phyloP scores from a whole-genome alignment of 176 grass and related monocot species.

The Echinochloa phyllopogon region DNA sequence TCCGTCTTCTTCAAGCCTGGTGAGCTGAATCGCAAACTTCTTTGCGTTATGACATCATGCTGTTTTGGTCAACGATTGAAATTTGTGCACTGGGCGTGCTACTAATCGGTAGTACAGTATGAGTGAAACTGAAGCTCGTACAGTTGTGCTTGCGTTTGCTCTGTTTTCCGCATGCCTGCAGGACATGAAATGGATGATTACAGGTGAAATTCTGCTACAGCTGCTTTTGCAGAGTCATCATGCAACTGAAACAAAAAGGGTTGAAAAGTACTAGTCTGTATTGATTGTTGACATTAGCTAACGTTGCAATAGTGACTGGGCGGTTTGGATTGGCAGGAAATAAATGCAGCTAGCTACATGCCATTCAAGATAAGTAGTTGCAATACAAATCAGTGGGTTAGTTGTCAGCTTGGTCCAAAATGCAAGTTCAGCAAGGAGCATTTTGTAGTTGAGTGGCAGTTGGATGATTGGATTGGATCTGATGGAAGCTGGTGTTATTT shows the following conservation, averaged over 20 bases:
- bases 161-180: background rate
- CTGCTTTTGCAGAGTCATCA: background rate
- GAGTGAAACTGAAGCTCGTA: background rate
- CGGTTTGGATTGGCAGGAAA: background rate
- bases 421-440: slow-evolving; percentile 4
- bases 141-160: slow-evolving; percentile 7
- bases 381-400: slow-evolving; percentile 7
- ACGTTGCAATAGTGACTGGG: background rate
- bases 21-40: slow-evolving; percentile 31
- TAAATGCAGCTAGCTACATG: slow-evolving; percentile 15
- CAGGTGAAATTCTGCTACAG: background rate
- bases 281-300: slow-evolving; percentile 2
- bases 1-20: slow-evolving; percentile 98
- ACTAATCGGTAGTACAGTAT: background rate
- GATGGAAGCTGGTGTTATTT: background rate
- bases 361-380: background rate
- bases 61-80: slow-evolving; percentile 16
- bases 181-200: slow-evolving; percentile 6
- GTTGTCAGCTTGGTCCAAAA: background rate
- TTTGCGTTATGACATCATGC: background rate
- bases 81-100: background rate
- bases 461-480: background rate
- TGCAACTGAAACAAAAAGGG: slow-evolving; percentile 1
- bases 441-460: slow-evolving; percentile 28
- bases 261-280: background rate